Base-by-base conservation (phyloP, 2,329 filamentous ascomycete species). In the Claviceps sp. region DNA sequence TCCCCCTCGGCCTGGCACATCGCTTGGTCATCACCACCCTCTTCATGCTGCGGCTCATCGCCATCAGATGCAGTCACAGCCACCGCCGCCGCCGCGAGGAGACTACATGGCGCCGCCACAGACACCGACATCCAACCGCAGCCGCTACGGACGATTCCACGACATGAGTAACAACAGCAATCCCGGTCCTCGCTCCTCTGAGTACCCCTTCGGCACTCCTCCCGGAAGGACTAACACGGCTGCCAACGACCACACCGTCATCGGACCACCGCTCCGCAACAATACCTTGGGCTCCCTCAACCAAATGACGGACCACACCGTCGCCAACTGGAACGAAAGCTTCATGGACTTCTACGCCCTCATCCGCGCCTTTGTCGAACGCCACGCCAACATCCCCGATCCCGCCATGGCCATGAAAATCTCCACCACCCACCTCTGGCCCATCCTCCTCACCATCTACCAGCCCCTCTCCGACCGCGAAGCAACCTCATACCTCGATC, bases 401-500 rank as follows among this genome's bases (percentile, higher is more conserved):
- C 56, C 58, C n/a, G 57, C 62, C 37, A 59, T 57, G 37, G 58
- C 59, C n/a, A 55, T 57, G 26, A 62, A 64, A 19, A 52, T 68
- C 42, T 59, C 59, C 48, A 51, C 56, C 47, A 63, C 62, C n/a
- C 57, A 59, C 4, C 58, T 70, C 42, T 70, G 68, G 67, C 61
- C 63, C 2, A 62, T 69, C 22, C 61, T 70, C 14, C 53, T 70
- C 38, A 63, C 66, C 1, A 66, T 64, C 1, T 70, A 70, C 53
- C 61, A 64, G 38, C 68, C 68, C 6, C 61, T 72, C 22, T 66
- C 64, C 16, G 64, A 67, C 50, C 46, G 58, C 1, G 69, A 72
- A 56, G 68, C 69, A 1, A 56, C 65, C 4, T 69, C 69, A 3
- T 72, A 72, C 49, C 65, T 72, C 19, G 65, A 70, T 47, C 64